Conservation (phyloP, 148 eudicot genomes). For the Diospyros lotus region DNA sequence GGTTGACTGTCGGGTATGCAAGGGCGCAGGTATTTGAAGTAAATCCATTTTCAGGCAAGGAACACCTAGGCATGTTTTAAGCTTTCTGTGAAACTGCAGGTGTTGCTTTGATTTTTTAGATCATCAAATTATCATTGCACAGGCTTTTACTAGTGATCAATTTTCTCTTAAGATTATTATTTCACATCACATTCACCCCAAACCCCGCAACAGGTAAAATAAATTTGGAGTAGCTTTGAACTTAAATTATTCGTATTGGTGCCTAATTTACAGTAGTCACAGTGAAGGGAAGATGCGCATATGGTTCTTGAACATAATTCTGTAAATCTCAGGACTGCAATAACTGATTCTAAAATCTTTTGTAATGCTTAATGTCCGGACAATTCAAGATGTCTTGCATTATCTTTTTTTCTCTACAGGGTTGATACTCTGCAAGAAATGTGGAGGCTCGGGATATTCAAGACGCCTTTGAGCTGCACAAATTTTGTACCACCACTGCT, state of each 20-base stretch:
- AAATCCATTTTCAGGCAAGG: not conserved
- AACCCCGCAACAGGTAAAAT: too few species aligned
- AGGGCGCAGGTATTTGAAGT: slow-evolving; percentile 31
- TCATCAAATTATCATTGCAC: not conserved
- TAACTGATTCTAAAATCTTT: not conserved
- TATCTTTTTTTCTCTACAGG: slow-evolving; percentile 34
- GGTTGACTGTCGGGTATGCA: slow-evolving; percentile 97
- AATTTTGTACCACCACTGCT: not conserved
- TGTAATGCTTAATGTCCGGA: not conserved
- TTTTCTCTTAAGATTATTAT: not conserved
- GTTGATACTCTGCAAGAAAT: slow-evolving; percentile 80
- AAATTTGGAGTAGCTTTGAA: too few species aligned
- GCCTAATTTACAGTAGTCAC: not conserved
- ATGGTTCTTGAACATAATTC: not conserved
- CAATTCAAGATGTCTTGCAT: not conserved
- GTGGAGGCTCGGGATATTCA: slow-evolving; percentile 87
- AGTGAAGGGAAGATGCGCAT: not conserved
- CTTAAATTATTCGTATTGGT: too few species aligned
- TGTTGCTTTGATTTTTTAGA: not conserved
- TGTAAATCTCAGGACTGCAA: not conserved
- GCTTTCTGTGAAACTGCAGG: not conserved
- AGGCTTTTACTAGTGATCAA: not conserved
- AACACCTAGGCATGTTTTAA: not conserved
- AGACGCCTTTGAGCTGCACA: slow-evolving; percentile 46
- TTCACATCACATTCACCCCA: not conserved